Base-by-base conservation (phyloP, 1,284 basidiomycete species). In the Gomphus bonarii region DNA sequence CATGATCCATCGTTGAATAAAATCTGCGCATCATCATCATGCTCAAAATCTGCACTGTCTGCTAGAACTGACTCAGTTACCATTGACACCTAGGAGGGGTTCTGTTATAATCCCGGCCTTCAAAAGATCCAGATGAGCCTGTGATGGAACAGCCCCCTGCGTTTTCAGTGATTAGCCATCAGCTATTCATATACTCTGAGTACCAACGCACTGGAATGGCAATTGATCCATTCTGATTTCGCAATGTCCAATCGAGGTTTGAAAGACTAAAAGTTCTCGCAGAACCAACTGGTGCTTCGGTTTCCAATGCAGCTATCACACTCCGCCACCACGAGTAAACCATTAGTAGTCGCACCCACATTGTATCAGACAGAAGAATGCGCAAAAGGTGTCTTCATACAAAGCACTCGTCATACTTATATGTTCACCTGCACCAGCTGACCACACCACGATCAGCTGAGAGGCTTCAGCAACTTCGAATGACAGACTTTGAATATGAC, bases 1-100 rank as follows among this genome's bases (percentile, higher is more conserved):
- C 18, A 74, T 72, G 46, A 84, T 71, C 80, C 80, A 82, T 59
- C 82, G 71, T 61, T 79, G 70, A 0, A 75, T 76, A 59, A 77
- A 81, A 59, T 83, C 79, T 80, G 55, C 7, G 48, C 12, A n/a
- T n/a, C 22, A 22, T 35, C 10, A 4, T 28, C 33, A 33, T 36
- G n/a, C 12, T 50, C 49, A 62, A 11, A 57, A 47, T 35, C 14
- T 50, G 18, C 36, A 40, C 22, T 25, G 43, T 44, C 3, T 44
- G 16, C 35, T 31, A 50, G 42, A 52, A 14, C 50, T 12, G 14
- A 9, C n/a, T n/a, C 60, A 25, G 70, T n/a, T 47, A 76, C 78
- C 80, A 60, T 82, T 81, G 53, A 77, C 73, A 6, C 74, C 79
- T 14, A 81, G 67, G 33, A 80, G 64, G 1, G 80, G 79, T 54